Evolutionary conservation across 148 eudicot species (phyloP).

Genomic region (Tetragonia tetragonoides): DNA sequence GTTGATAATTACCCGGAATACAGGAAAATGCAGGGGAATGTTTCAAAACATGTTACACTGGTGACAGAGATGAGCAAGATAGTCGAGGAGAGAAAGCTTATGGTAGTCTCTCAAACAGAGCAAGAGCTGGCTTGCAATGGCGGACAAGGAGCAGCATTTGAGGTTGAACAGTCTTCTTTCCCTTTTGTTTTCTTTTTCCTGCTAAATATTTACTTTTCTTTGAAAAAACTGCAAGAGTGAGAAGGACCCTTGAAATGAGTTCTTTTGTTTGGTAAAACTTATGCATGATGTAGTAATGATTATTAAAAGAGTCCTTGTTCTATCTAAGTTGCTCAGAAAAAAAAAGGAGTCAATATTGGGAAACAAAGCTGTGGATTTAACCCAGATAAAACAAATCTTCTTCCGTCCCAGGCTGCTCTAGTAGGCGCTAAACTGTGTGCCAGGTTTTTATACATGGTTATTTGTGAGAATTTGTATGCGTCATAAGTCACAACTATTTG

Average conservation of each 20-base stretch:
- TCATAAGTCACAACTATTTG: background rate
- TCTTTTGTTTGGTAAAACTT: background rate
- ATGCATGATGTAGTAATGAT: background rate
- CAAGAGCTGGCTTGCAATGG: constrained; percentile 99
- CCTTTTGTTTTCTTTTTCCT: background rate
- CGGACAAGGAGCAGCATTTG: constrained; percentile 98
- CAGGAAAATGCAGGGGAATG: constrained; percentile 94
- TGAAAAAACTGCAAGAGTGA: background rate
- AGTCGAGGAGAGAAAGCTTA: constrained; percentile 94
- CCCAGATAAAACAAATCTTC: background rate
- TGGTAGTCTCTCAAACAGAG: constrained; percentile 94
- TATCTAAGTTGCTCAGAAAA: background rate
- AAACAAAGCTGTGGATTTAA: background rate
- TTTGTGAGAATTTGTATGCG: background rate
- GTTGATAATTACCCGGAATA: constrained; percentile 98
- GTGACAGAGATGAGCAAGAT: constrained; percentile 99
- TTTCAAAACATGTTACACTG: constrained; percentile 92
- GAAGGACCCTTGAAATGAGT: constrained; percentile 5
- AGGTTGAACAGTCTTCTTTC: constrained; percentile 43
- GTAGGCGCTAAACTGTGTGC: background rate
- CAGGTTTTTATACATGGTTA: background rate
- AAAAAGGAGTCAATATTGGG: background rate
- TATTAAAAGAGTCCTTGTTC: background rate
- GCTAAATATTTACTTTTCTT: background rate
- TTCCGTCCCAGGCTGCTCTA: background rate